Conservation (phyloP, 2,329 filamentous ascomycete genomes). For the Capronia epimyces region DNA sequence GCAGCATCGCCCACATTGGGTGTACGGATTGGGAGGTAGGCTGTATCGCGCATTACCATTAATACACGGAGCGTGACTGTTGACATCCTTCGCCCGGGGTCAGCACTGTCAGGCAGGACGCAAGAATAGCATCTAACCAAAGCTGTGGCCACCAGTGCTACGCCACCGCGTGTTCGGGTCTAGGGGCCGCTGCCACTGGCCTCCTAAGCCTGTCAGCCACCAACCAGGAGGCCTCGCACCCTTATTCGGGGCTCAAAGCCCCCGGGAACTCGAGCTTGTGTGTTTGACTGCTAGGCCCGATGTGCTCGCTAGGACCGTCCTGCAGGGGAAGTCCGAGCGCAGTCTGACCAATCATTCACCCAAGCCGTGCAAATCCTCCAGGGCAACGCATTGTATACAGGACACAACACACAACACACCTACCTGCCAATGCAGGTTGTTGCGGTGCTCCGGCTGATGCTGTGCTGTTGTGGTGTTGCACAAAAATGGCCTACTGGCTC, state of each 20-base stretch:
- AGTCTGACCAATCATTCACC: neutral
- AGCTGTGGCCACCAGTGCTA: neutral
- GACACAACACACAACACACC: slow-evolving; percentile 4
- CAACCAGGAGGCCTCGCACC: neutral
- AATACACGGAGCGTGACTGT: slow-evolving; percentile 5
- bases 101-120: neutral
- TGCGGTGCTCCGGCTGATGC: neutral
- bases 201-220: neutral
- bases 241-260: neutral
- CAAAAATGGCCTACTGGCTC: neutral
- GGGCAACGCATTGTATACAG: slow-evolving; percentile 11
- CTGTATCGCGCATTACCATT: slow-evolving; percentile 13
- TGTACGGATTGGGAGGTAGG: neutral
- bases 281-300: slow-evolving; percentile 1
- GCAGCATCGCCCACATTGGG: too few relatives aligned
- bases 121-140: slow-evolving; percentile 6
- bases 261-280: slow-evolving; percentile 1
- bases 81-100: neutral
- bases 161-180: slow-evolving; percentile 6
- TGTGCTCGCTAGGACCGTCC: slow-evolving; percentile 4
- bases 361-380: slow-evolving; percentile 1
- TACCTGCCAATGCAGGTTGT: neutral
- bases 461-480: neutral
- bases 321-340: slow-evolving; percentile 12
- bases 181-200: slow-evolving; percentile 1